phyloP scores from a whole-genome alignment of 2,329 filamentous ascomycete genomes.

The Fusarium sp. region DNA sequence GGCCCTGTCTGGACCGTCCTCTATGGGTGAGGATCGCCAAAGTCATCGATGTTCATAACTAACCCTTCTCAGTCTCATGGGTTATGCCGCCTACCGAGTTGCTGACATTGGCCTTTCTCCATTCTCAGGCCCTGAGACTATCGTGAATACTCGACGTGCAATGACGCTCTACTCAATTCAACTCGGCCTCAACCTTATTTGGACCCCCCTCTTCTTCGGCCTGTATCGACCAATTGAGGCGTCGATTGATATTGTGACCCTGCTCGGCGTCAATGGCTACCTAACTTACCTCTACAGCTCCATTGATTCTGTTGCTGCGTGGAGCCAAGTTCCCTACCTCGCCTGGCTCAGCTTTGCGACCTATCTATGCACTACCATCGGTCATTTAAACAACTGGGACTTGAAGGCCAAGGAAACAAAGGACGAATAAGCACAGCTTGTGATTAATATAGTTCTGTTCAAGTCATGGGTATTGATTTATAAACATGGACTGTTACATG shows the following conservation, averaged over 20 bases:
- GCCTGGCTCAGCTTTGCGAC: constrained; percentile 88
- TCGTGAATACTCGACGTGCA: constrained; percentile 68
- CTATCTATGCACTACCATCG: constrained; percentile 77
- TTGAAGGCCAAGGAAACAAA: constrained; percentile 47
- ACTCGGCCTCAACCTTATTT: constrained; percentile 83
- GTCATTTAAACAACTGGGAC: constrained; percentile 74
- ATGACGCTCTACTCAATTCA: constrained; percentile 87
- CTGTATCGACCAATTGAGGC: constrained; percentile 76
- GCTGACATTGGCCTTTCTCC: constrained; percentile 69
- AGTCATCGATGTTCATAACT: not conserved
- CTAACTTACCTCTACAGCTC: constrained; percentile 78
- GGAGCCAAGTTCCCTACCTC: constrained; percentile 81
- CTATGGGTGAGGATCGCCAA: constrained; percentile 57
- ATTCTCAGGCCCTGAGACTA: constrained; percentile 60
- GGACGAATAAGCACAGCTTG: constrained; percentile 36
- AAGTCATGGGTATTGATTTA: not conserved
- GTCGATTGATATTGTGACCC: constrained; percentile 75
- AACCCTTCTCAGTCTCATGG: constrained; percentile 67
- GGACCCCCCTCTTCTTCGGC: constrained; percentile 95
- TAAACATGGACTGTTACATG: not conserved
- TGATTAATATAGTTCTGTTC: not conserved
- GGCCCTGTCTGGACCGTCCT: constrained; percentile 72
- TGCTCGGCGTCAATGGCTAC: constrained; percentile 77
- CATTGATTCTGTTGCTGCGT: constrained; percentile 76
- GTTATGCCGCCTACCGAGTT: constrained; percentile 85